A percentile compares a stretch with the other conserved stretches of the same genome.
Evolutionary conservation across 192 early-diverging fungal species (phyloP).

Genomic region (Coemansia sp.): DNA sequence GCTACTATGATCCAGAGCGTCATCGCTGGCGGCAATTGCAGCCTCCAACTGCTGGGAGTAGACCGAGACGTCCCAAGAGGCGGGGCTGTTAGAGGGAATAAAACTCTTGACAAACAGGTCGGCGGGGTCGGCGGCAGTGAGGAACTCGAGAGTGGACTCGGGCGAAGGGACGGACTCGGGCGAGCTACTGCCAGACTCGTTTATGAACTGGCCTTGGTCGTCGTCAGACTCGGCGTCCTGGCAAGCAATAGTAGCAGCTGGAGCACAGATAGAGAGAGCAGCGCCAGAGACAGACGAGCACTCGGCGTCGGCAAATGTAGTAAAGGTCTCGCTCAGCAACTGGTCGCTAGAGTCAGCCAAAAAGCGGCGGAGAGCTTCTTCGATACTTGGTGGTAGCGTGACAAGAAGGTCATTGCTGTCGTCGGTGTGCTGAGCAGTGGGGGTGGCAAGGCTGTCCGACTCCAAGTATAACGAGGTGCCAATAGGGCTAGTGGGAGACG

Average conservation of each 20-base stretch:
- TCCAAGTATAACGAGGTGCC: constrained; percentile 8
- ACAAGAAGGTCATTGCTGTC: constrained; percentile 18
- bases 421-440: not conserved
- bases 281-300: not conserved
- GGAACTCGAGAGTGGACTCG: constrained; percentile 36
- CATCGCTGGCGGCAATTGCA: not conserved
- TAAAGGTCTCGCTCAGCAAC: constrained; percentile 45
- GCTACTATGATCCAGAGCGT: not conserved
- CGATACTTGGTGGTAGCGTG: constrained; percentile 38
- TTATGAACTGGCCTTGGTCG: constrained; percentile 31
- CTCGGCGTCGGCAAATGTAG: constrained; percentile 42
- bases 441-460: not conserved
- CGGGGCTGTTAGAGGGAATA: constrained; percentile 18
- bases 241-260: not conserved
- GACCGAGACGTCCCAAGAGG: constrained; percentile 24
- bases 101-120: constrained; percentile 42
- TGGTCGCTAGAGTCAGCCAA: constrained; percentile 44
- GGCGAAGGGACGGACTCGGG: constrained; percentile 35
- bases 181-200: constrained; percentile 33
- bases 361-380: constrained; percentile 49
- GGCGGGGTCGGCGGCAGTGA: constrained; percentile 31
- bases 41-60: constrained; percentile 3
- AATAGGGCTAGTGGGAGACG: constrained; percentile 12
- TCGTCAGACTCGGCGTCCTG: constrained; percentile 20
- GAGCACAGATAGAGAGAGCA: not conserved